A percentile compares a stretch with the other conserved stretches of the same genome.
phyloP scores from a whole-genome alignment of 192 early-diverging fungal genomes.

The Coemansia sp. region DNA sequence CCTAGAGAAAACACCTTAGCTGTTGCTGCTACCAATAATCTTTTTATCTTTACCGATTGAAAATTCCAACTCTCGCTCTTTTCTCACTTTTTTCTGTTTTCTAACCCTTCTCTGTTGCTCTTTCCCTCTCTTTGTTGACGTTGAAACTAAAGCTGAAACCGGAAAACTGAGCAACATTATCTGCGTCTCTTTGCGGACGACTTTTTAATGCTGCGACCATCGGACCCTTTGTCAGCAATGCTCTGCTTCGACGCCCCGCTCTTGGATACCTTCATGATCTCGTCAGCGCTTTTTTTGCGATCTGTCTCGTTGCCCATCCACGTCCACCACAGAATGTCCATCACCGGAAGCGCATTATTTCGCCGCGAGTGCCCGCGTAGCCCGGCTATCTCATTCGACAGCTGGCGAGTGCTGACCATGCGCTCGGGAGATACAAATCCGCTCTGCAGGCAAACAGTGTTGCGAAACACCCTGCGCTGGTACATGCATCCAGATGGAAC shows the following conservation, averaged over 20 bases:
- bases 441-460: conserved; percentile 63
- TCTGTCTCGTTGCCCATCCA: conserved; percentile 29
- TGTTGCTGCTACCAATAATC: conserved; percentile 98
- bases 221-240: neutral
- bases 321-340: conserved; percentile 51
- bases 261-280: conserved; percentile 1
- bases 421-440: conserved; percentile 66
- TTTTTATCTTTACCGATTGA: conserved; percentile 86
- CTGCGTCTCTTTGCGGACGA: neutral
- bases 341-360: conserved; percentile 34
- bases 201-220: neutral
- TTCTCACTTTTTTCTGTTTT: conserved; percentile 4
- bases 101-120: neutral
- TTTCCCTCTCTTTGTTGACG: neutral
- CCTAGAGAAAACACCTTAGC: conserved; percentile 97
- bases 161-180: neutral
- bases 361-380: conserved; percentile 11
- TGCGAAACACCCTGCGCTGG: conserved; percentile 63
- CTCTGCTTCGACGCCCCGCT: neutral
- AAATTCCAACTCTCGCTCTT: conserved; percentile 7
- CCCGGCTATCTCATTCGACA: conserved; percentile 13
- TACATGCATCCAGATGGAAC: conserved; percentile 75
- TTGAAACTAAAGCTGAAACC: neutral
- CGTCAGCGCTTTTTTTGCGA: conserved; percentile 1
- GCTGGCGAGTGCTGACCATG: conserved; percentile 11